Evolutionary conservation across 1,284 basidiomycete species (phyloP).

Genomic region (Tilletiopsis washingtonensis): DNA sequence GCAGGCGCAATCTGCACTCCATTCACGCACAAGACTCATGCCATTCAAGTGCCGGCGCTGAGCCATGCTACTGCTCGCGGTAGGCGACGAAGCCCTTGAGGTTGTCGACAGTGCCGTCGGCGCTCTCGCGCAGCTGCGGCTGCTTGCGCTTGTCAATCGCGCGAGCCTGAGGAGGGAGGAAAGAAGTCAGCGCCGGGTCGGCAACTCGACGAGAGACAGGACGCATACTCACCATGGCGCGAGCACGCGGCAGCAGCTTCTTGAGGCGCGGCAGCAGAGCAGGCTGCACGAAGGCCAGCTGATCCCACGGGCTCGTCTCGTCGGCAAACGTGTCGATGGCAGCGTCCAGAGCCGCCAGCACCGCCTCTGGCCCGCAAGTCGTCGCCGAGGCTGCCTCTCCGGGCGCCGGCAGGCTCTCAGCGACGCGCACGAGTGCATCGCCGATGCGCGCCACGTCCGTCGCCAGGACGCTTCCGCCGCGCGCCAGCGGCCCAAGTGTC

Average conservation of each 20-base stretch:
- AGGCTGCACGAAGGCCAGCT: constrained; percentile 62
- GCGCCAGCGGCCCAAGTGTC: constrained; percentile 22
- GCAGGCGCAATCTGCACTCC: too few relatives aligned
- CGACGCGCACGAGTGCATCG: constrained; percentile 11
- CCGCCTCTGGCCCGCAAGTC: constrained; percentile 63
- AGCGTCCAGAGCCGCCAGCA: constrained; percentile 73
- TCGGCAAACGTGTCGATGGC: constrained; percentile 93
- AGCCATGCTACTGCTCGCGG: too few relatives aligned
- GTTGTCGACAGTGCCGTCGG: constrained; percentile 62
- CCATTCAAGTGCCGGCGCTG: too few relatives aligned
- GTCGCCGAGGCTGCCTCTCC: constrained; percentile 2
- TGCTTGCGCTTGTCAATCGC: constrained; percentile 53
- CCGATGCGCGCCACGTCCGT: too few relatives aligned
- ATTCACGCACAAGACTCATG: too few relatives aligned
- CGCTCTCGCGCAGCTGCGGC: constrained; percentile 48
- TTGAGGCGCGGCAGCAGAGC: constrained; percentile 56
- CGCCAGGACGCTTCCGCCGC: constrained; percentile 7
- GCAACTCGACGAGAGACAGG: not conserved
- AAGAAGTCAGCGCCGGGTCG: not conserved
- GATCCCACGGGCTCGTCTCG: constrained; percentile 72
- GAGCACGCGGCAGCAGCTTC: constrained; percentile 1
- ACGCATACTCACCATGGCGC: constrained; percentile 29
- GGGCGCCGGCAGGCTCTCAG: constrained; percentile 8
- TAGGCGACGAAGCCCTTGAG: constrained; percentile 82
- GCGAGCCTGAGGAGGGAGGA: constrained; percentile 38